Base-by-base conservation (phyloP, 2,329 filamentous ascomycete genomes). In the Pyrenophora teres region DNA sequence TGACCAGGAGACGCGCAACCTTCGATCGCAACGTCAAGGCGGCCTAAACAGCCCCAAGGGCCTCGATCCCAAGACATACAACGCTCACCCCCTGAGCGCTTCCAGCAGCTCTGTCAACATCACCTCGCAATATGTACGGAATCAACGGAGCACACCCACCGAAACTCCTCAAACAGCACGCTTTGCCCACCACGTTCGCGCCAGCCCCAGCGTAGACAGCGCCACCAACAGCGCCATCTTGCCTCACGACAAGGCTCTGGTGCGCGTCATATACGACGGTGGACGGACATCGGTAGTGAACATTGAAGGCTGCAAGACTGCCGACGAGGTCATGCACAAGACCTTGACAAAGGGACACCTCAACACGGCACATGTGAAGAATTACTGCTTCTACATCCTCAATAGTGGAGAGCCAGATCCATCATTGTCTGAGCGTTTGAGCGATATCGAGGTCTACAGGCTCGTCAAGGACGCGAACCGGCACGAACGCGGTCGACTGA, bases 381-480 rank as follows among this genome's bases (percentile, higher is more conserved):
- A 95, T 68, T 97, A 96, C 76, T 97, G 92, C 78, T 97, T 99
- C 77, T 97, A 94, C 80, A 88, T 96, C 1, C 80, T 97, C 52
- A 87, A 90, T 60, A 93, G 92, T 43, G 79, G 91, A 33, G 91
- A 97, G 40, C 87, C 92, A 1, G 88, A 94, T 62, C 88, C 91
- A 25, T 83, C 82, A 42, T 86, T 92, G 68, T 95, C 90, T 71
- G 87, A 92, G 54, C 86, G 90, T 42, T 80, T 97, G 33, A 87
- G 87, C 30, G 94, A 99, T 67, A 87, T 86, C 4, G 94, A 99
- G 71, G 79, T 99, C 9, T 89, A 94, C 82, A 87, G 90, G 54
- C 90, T 97, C 47, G 95, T 95, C 74, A 92, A 91, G 66, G 92
- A 96, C 64, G 84, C 87, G 57, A 88, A 86, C 54, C 85, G 92